These are phyloP conservation scores for Hanseniaspora lindneri DNA, from an alignment of 805 yeast species.

Conservation along the genomic window DNA sequence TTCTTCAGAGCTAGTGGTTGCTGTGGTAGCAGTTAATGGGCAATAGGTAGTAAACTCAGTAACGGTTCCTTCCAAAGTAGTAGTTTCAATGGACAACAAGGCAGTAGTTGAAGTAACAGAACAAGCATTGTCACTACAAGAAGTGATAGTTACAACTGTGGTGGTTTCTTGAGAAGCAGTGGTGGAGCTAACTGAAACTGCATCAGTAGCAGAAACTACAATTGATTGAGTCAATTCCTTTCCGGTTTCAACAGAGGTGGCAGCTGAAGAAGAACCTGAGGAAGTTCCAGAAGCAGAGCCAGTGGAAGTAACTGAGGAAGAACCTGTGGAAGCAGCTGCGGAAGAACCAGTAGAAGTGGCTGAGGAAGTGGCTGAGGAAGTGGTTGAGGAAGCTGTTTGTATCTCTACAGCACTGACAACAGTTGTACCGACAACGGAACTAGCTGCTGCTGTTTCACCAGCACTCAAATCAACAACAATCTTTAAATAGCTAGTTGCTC, in stretches of 20 bases:
- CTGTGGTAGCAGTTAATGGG: slow-evolving; percentile 23
- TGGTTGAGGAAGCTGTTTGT: neutral
- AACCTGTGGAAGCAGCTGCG: neutral
- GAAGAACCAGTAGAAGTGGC: neutral
- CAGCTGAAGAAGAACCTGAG: neutral
- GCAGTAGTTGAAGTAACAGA: slow-evolving; percentile 28
- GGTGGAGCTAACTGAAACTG: too few species aligned
- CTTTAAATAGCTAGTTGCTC: slow-evolving; percentile 17
- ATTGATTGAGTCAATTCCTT: neutral
- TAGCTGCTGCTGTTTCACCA: neutral
- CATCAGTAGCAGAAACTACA: neutral
- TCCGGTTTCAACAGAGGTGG: neutral
- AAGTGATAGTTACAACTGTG: slow-evolving; percentile 10
- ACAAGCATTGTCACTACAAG: slow-evolving; percentile 14
- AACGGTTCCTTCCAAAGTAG: slow-evolving; percentile 27
- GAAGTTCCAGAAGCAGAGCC: neutral
- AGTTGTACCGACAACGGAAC: neutral
- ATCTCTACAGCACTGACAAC: neutral
- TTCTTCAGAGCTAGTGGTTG: too few species aligned
- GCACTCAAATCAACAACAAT: slow-evolving; percentile 6
- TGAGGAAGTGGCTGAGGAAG: neutral
- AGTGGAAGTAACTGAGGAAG: neutral
- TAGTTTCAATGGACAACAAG: slow-evolving; percentile 29
- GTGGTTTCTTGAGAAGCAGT: slow-evolving; percentile 9
- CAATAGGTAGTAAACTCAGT: slow-evolving; percentile 31